Evolutionary conservation across 2,329 filamentous ascomycete genomes (phyloP).

Genomic region (Xylariaceae sp.): DNA sequence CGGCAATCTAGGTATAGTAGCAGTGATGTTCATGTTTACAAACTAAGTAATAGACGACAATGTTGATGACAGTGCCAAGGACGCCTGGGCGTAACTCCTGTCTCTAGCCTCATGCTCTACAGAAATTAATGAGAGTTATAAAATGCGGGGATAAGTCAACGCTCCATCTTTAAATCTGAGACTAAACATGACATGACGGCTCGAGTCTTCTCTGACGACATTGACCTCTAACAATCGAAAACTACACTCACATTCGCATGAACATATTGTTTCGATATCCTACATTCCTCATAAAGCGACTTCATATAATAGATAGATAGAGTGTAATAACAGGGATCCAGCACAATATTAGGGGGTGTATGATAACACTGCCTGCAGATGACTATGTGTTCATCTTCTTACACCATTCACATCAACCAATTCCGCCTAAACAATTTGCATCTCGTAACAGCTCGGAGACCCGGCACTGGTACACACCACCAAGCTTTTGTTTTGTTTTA

Average conservation of each 20-base stretch:
- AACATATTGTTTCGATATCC: background rate
- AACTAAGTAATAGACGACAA: no score
- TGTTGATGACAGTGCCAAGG: background rate
- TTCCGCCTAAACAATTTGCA: no score
- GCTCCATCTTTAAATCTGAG: background rate
- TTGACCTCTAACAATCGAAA: conserved; percentile 3
- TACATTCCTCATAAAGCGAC: background rate
- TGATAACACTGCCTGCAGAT: no score
- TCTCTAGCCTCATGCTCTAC: background rate
- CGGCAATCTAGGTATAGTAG: no score
- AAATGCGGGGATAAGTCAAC: conserved; percentile 12
- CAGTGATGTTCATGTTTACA: no score
- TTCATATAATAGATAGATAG: conserved; percentile 7
- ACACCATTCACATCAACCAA: no score
- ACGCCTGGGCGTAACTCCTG: background rate
- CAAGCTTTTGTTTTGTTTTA: conserved; percentile 7
- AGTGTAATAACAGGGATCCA: no score
- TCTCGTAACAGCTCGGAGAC: no score
- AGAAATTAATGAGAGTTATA: background rate
- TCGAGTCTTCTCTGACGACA: conserved; percentile 10
- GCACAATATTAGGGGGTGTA: no score
- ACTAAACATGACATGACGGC: conserved; percentile 1
- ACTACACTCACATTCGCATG: background rate
- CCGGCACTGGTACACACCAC: conserved; percentile 6
- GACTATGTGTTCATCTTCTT: no score